A percentile compares a stretch with the other conserved stretches of the same genome.
These are phyloP conservation scores for Grosmannia clavigera DNA, from an alignment of 2,329 filamentous ascomycete genomes.

Conservation along the genomic window DNA sequence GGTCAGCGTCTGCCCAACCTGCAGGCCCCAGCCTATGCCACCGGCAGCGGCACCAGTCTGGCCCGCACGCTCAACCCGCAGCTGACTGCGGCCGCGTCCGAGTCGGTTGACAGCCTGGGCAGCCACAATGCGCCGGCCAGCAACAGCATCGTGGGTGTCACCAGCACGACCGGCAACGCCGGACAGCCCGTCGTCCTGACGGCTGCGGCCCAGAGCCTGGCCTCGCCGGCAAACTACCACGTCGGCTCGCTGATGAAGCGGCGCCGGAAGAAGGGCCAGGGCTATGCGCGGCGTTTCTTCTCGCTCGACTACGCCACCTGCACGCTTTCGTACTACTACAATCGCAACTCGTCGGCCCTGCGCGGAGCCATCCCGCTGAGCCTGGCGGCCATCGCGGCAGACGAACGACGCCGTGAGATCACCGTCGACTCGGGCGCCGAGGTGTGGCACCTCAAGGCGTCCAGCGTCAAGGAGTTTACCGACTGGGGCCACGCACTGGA, in stretches of 20 bases:
- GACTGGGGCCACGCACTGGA: conserved; percentile 82
- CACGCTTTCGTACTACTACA: conserved; percentile 93
- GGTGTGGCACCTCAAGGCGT: conserved; percentile 85
- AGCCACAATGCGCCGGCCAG: conserved; percentile 36
- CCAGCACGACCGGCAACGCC: not conserved
- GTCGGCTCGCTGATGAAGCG: conserved; percentile 82
- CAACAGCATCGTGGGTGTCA: conserved; percentile 12
- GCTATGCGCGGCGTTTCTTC: conserved; percentile 87
- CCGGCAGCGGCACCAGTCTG: conserved; percentile 38
- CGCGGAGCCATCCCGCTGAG: conserved; percentile 87
- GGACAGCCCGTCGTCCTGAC: not conserved
- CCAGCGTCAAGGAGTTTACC: conserved; percentile 71
- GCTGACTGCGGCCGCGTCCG: conserved; percentile 22
- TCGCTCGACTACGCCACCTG: conserved; percentile 90
- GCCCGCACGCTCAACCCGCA: conserved; percentile 33
- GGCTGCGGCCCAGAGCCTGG: conserved; percentile 4
- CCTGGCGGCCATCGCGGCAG: conserved; percentile 79
- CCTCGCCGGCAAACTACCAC: conserved; percentile 47
- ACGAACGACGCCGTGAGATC: conserved; percentile 80
- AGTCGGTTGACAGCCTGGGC: conserved; percentile 49
- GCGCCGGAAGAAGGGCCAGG: conserved; percentile 84
- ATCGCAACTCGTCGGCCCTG: conserved; percentile 81
- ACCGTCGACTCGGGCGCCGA: conserved; percentile 95
- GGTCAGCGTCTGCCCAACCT: conserved; percentile 56
- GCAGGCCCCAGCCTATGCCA: conserved; percentile 23